Base-by-base conservation (phyloP, 2,329 filamentous ascomycete genomes). In the Verticillium nonalfalfae region DNA sequence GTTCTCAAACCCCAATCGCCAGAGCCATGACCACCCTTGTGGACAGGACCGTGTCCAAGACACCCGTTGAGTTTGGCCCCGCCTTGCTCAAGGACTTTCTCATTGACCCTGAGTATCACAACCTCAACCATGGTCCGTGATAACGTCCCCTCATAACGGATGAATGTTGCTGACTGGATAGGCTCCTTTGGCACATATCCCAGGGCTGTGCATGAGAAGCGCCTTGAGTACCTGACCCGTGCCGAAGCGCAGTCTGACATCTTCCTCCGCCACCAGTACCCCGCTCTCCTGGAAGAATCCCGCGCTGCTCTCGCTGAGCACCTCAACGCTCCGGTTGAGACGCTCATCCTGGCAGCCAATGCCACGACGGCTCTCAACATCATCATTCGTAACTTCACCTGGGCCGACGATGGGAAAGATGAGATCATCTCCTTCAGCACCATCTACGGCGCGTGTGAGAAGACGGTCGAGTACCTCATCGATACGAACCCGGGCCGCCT, bases 141-240 rank as follows among this genome's bases (percentile, higher is more conserved):
- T 31, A 31, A 31, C 26, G 26, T 64, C 40, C n/a, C 31, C 33
- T 18, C 10, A 45, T 40, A 31, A 31, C 26, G 26, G 26, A 31
- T 31, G 3, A 31, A 31, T 2, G 26, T 31, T 31, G 26, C 26
- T 31, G 26, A 31, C 26, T 31, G 26, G 5, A 10, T 54, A 86
- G 90, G 91, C 57, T 96, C 92, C 1, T 97, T 91, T 71, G 93
- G 93, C 38, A 87, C 88, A 1, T 87, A 88, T 68, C 93, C 93
- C 3, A 78, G 75, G 10, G 71, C 75, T 21, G 80, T 97, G 62
- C 83, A 81, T 15, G 74, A 81, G 14, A 81, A 80, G 58, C 80
- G 89, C 21, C 85, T 83, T 15, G 69, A 78, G n/a, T 90, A 88
- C 68, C 88, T 93, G 70, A 83, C 88, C 64, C 75, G 79, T 4